Evolutionary conservation across 2,329 filamentous ascomycete genomes (phyloP).

Genomic region (Penicillium sp.): DNA sequence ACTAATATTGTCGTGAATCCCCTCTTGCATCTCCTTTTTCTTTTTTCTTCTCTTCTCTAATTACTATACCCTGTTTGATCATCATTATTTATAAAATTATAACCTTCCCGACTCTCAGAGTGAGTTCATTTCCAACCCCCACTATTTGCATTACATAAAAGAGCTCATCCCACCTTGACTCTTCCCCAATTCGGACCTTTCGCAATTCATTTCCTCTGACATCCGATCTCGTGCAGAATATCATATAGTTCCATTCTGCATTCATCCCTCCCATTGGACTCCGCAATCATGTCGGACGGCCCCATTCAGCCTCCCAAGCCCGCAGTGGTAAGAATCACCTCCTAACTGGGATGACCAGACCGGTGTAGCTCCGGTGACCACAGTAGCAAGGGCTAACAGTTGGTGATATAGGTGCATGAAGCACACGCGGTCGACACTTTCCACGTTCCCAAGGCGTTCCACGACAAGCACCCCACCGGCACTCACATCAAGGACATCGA

Average conservation of each 20-base stretch:
- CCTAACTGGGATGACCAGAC: background rate
- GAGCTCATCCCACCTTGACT: constrained; percentile 1
- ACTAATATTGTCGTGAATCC: constrained; percentile 14
- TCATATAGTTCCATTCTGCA: background rate
- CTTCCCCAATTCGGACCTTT: background rate
- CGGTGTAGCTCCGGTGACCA: background rate
- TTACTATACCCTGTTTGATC: constrained; percentile 1
- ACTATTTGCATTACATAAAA: background rate
- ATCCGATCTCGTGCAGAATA: background rate
- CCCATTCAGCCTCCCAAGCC: constrained; percentile 35
- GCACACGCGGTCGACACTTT: constrained; percentile 51
- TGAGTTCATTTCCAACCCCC: background rate
- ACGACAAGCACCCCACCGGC: constrained; percentile 60
- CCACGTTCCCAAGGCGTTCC: constrained; percentile 59
- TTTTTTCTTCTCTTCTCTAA: constrained; percentile 2
- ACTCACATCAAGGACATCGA: constrained; percentile 61
- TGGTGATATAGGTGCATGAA: constrained; percentile 41
- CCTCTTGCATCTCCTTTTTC: constrained; percentile 7
- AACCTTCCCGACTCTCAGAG: background rate
- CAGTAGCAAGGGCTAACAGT: constrained; percentile 13
- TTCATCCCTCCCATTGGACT: constrained; percentile 3
- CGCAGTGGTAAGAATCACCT: constrained; percentile 40
- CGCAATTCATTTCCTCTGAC: background rate
- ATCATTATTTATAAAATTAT: background rate
- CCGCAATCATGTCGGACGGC: constrained; percentile 41